Conservation (phyloP, 768 basidiomycete genomes). For the Suillus decipiens region DNA sequence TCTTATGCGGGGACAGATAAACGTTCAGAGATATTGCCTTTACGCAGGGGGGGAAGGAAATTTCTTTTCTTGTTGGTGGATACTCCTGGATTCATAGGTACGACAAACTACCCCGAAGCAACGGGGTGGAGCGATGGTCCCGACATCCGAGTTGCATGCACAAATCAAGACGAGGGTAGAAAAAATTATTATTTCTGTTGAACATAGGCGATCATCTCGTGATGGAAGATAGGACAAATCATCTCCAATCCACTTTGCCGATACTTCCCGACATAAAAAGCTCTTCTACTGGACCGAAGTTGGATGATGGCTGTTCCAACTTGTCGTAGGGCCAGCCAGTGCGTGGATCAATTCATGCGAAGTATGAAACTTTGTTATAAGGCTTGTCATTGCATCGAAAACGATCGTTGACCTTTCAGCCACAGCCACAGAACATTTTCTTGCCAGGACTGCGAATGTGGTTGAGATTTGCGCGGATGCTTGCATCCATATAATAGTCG, state of each 20-base stretch:
- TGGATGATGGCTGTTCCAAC: background rate
- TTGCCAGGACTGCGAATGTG: background rate
- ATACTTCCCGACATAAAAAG: background rate
- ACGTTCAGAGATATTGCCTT: slow-evolving; percentile 11
- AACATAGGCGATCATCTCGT: background rate
- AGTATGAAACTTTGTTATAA: slow-evolving; percentile 1
- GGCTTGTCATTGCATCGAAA: background rate
- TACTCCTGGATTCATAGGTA: slow-evolving; percentile 18
- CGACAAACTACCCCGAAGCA: slow-evolving; percentile 10
- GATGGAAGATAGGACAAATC: background rate
- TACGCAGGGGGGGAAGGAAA: slow-evolving; percentile 19
- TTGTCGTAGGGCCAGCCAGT: background rate
- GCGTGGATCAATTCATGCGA: background rate
- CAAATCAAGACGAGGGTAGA: background rate
- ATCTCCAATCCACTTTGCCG: background rate
- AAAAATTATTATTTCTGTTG: background rate
- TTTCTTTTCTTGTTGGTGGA: slow-evolving; percentile 13
- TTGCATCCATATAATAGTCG: background rate
- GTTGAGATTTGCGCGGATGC: background rate
- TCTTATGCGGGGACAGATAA: slow-evolving; percentile 16
- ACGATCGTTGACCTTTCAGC: background rate
- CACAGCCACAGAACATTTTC: background rate
- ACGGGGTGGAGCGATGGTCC: slow-evolving; percentile 11
- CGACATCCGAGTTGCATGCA: slow-evolving; percentile 16
- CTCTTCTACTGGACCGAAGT: background rate